Conservation (phyloP, 768 basidiomycete genomes). For the Mycena venus region DNA sequence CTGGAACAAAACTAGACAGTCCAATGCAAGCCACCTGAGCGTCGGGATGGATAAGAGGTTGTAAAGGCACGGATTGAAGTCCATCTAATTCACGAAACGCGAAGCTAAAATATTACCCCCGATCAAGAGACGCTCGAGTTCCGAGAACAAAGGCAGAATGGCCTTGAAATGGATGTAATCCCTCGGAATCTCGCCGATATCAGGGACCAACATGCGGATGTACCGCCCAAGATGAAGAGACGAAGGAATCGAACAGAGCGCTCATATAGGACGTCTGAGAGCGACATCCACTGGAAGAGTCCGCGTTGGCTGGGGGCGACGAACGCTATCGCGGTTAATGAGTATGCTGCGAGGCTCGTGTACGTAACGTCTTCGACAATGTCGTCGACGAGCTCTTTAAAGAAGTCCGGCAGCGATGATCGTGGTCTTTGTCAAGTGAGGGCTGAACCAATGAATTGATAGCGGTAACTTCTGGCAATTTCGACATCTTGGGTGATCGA, state of each 20-base stretch:
- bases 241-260: neutral
- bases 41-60: neutral
- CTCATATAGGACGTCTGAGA: neutral
- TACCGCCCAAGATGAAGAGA: neutral
- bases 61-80: neutral
- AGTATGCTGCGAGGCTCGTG: neutral
- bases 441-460: neutral
- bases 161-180: neutral
- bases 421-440: neutral
- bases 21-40: neutral
- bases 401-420: neutral
- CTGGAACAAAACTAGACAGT: neutral
- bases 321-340: neutral
- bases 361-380: neutral
- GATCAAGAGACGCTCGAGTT: neutral
- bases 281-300: neutral
- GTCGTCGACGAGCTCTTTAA: no score
- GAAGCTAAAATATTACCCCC: neutral
- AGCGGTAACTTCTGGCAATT: neutral
- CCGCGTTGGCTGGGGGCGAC: neutral
- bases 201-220: neutral
- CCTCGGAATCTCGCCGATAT: neutral
- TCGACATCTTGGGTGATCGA: no score
- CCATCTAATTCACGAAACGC: neutral
- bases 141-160: neutral